These are phyloP conservation scores for Corymbia citriodora DNA, from an alignment of 441 rosid genomes.

Conservation along the genomic window DNA sequence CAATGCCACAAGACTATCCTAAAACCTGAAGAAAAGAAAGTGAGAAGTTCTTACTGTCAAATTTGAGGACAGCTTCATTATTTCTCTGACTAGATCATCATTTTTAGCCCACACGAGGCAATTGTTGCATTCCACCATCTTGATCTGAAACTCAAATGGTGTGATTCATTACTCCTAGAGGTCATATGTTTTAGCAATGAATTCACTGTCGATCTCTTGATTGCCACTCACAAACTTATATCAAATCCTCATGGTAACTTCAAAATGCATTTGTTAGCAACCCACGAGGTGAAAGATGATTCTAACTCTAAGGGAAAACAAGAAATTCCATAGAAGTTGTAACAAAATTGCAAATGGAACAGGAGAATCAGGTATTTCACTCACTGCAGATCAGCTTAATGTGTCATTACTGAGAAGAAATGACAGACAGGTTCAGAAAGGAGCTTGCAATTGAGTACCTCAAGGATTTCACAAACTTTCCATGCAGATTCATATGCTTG, in stretches of 20 bases:
- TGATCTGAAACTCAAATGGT: conserved; percentile 45
- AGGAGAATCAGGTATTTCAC: neutral
- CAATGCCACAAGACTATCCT: neutral
- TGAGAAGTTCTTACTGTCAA: conserved; percentile 32
- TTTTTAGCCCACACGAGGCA: conserved; percentile 95
- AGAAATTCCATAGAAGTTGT: neutral
- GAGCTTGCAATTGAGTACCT: neutral
- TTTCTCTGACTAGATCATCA: conserved; percentile 68
- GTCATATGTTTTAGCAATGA: neutral
- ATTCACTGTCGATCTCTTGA: neutral
- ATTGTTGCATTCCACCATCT: conserved; percentile 46
- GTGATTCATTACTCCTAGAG: neutral
- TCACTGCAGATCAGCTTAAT: neutral
- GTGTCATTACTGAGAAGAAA: neutral
- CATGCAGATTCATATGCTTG: neutral
- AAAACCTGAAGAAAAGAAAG: neutral
- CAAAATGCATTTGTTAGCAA: neutral
- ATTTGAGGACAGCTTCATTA: conserved; percentile 54
- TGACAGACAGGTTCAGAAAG: neutral
- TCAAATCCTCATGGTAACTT: neutral
- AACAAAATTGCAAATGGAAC: neutral
- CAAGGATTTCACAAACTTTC: neutral
- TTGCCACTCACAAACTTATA: neutral
- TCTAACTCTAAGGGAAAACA: neutral
- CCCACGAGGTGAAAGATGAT: neutral